These are phyloP conservation scores for Bonia amplexicaulis DNA, from an alignment of 176 grass and related monocot genomes.

Conservation along the genomic window DNA sequence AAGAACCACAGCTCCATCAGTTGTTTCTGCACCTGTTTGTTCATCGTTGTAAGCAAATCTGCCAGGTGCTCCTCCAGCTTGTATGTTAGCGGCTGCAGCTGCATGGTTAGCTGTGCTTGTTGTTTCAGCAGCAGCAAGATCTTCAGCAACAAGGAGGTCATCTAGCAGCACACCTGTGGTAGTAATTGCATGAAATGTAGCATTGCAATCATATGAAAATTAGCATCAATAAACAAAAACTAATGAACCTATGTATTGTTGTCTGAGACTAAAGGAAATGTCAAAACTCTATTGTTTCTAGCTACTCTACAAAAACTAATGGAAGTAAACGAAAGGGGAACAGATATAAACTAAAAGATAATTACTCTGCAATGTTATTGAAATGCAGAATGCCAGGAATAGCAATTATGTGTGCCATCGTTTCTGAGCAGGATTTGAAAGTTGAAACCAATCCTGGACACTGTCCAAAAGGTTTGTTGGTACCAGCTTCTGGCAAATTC, in stretches of 20 bases:
- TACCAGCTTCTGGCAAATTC: not conserved
- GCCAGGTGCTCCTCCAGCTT: constrained; percentile 56
- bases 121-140: constrained; percentile 88
- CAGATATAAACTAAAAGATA: not conserved
- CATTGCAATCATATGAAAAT: not conserved
- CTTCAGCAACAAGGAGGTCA: constrained; percentile 94
- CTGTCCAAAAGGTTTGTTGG: not conserved
- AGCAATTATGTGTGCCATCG: not conserved
- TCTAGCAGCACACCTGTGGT: constrained; percentile 79
- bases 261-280: not conserved
- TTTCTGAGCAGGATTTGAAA: not conserved
- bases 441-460: not conserved
- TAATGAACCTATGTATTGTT: not conserved
- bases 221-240: constrained; percentile 14
- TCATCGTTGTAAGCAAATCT: constrained; percentile 60
- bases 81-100: constrained; percentile 49
- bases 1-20: constrained; percentile 79
- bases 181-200: constrained; percentile 18
- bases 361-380: not conserved
- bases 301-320: not conserved
- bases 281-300: not conserved
- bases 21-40: constrained; percentile 51
- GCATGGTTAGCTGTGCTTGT: constrained; percentile 81
- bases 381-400: not conserved
- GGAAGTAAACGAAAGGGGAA: constrained; percentile 1